Evolutionary conservation across 2,329 filamentous ascomycete genomes (phyloP).

Genomic region (Talaromyces sp.): DNA sequence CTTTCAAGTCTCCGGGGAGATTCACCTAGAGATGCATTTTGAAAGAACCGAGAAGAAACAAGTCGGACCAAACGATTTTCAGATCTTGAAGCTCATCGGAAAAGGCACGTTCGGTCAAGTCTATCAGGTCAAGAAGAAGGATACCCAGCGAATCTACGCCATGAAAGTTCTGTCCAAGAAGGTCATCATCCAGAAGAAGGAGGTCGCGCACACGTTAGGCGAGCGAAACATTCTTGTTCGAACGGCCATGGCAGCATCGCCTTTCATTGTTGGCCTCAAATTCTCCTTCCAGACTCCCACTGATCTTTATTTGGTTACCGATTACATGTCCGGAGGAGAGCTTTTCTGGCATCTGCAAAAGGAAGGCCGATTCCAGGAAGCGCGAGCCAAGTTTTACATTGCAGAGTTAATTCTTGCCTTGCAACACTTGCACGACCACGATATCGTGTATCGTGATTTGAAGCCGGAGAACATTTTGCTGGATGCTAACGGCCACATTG

Average conservation of each 20-base stretch:
- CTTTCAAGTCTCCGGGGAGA: constrained; percentile 74
- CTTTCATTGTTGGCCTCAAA: constrained; percentile 96
- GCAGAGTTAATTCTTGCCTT: constrained; percentile 94
- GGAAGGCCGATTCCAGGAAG: constrained; percentile 92
- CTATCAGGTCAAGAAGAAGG: constrained; percentile 96
- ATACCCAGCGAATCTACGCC: constrained; percentile 91
- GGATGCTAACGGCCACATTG: constrained; percentile 96
- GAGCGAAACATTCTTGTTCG: constrained; percentile 96
- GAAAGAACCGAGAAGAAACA: constrained; percentile 85
- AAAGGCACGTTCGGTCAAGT: constrained; percentile 99
- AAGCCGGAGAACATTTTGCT: constrained; percentile 97
- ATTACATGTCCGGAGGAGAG: constrained; percentile 99
- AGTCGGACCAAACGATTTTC: constrained; percentile 91
- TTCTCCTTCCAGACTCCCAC: constrained; percentile 98
- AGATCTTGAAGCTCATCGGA: constrained; percentile 92
- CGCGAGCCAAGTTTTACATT: constrained; percentile 96
- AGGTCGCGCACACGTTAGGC: constrained; percentile 93
- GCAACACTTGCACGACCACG: constrained; percentile 91
- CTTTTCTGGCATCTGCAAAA: constrained; percentile 98
- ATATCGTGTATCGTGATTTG: constrained; percentile 95
- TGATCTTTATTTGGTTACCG: constrained; percentile 95
- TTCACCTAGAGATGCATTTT: constrained; percentile 81
- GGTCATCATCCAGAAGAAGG: constrained; percentile 99
- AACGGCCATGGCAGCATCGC: constrained; percentile 91
- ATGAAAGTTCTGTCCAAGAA: constrained; percentile 99